Percentiles rank a stretch among this genome's conserved stretches.
Conservation (phyloP, 23 red algal species). For the Gracilaria domingensis region DNA sequence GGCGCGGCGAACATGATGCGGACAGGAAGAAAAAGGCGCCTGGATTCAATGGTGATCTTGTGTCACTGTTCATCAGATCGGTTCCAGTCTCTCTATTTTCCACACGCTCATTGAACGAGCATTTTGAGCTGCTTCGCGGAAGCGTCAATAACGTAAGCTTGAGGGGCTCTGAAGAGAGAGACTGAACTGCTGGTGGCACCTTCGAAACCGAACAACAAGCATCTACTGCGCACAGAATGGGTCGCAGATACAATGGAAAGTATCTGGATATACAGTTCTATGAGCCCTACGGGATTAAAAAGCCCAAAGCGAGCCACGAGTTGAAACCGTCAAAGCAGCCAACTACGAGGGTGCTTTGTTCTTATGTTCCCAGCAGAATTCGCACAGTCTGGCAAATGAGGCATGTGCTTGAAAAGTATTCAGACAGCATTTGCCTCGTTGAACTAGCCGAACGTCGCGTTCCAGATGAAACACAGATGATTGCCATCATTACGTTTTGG, state of each 20-base stretch:
- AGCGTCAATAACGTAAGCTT: constrained; percentile 15
- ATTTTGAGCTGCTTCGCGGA: constrained; percentile 19
- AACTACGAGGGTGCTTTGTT: not conserved
- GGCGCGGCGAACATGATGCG: not conserved
- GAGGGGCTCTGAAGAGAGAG: constrained; percentile 5
- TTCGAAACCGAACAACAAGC: constrained; percentile 44
- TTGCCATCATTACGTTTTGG: constrained; percentile 38
- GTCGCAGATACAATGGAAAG: constrained; percentile 6
- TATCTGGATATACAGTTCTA: constrained; percentile 14
- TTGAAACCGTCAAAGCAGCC: not conserved
- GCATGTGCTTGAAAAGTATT: constrained; percentile 19
- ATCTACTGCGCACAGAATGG: not conserved
- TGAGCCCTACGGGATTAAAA: not conserved
- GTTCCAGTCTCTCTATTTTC: constrained; percentile 38
- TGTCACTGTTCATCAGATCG: constrained; percentile 33
- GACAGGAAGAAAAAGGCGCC: not conserved
- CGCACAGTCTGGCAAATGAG: constrained; percentile 11
- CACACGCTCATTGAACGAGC: constrained; percentile 1
- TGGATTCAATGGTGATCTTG: not conserved
- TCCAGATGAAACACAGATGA: constrained; percentile 13
- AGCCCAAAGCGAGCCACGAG: constrained; percentile 1
- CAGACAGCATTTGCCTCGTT: not conserved
- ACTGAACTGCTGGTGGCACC: constrained; percentile 42
- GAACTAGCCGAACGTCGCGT: not conserved
- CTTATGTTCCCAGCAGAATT: constrained; percentile 32